phyloP scores from a whole-genome alignment of 345 rosid genomes.

The Murraya koenigii region DNA sequence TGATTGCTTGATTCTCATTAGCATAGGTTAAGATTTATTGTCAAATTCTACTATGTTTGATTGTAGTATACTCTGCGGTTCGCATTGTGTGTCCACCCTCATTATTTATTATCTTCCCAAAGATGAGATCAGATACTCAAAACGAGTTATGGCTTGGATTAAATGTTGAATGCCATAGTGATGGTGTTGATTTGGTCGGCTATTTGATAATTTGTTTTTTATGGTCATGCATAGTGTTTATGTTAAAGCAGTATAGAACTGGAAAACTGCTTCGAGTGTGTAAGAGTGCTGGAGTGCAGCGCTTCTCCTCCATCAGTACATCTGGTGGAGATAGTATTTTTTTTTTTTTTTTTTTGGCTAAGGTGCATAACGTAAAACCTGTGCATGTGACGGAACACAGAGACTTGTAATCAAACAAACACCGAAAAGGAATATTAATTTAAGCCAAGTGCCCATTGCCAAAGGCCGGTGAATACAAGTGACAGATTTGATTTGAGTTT shows the following conservation, averaged over 20 bases:
- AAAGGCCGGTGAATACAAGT: too few species aligned
- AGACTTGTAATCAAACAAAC: background rate
- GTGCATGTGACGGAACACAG: background rate
- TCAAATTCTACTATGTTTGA: background rate
- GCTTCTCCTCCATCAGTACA: background rate
- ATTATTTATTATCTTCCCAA: background rate
- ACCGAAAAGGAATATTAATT: too few species aligned
- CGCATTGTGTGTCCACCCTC: background rate
- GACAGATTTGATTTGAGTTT: too few species aligned
- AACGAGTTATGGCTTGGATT: background rate
- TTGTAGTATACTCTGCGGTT: background rate
- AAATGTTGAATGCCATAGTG: background rate
- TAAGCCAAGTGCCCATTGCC: too few species aligned
- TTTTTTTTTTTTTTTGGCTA: background rate
- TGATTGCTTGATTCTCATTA: background rate
- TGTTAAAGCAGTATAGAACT: background rate
- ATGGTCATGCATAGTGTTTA: background rate
- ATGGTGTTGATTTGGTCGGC: background rate
- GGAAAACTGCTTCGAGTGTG: background rate
- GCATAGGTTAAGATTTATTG: background rate
- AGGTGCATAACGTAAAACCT: background rate
- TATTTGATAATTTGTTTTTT: background rate
- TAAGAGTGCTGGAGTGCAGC: background rate
- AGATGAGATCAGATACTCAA: background rate
- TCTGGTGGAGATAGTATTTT: too few species aligned